Evolutionary conservation across 768 basidiomycete genomes (phyloP), one percentile per base, ranked within the genome.

Genomic region (Austroboletus festivus): DNA sequence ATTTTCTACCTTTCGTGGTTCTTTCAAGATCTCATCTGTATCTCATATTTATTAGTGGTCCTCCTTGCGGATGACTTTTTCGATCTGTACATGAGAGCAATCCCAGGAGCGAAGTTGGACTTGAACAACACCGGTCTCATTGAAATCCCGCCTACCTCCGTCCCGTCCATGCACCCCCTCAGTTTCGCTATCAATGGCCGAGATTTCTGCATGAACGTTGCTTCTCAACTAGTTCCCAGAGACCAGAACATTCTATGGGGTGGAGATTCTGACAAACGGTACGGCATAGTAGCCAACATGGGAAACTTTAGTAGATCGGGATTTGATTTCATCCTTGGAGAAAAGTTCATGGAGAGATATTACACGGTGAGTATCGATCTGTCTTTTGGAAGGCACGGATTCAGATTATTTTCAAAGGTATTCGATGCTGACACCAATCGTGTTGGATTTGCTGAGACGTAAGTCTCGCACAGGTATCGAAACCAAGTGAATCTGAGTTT

Each of bases 371-470:
- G 55, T 37, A 9, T 15, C 11, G 9, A 2, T 22, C 18, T n/a
- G 16, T 24, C 21, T 23, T 28, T 24, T 26, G 30, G 15, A 22
- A 42, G 28, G n/a, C 15, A 16, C 23, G 4, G 2, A 3, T 7
- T 38, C 10, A 28, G 40, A 37, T 20, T 5, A 1, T 13, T 7
- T 26, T n/a, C n/a, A n/a, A n/a, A 61, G 61, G 52, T 61, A 6
- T 63, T 63, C 18, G 60, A 63, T 38, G 7, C 45, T 16, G 61
- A 63, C 18, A 42, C 42, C 1, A 47, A 49, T 12, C 57, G 49
- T 4, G 37, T 61, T 40, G 61, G 61, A 20, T 60, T 60, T 37
- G 64, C 44, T 16, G 38, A 52, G 47, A 63, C 58, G 60, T 63
- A 16, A 54, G 60, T 57, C n/a, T n/a, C 22, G 3, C 8, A 45